Percentiles rank a stretch among this genome's conserved stretches.
Conservation (phyloP, 2,329 filamentous ascomycete species). For the Hortaea werneckii region DNA sequence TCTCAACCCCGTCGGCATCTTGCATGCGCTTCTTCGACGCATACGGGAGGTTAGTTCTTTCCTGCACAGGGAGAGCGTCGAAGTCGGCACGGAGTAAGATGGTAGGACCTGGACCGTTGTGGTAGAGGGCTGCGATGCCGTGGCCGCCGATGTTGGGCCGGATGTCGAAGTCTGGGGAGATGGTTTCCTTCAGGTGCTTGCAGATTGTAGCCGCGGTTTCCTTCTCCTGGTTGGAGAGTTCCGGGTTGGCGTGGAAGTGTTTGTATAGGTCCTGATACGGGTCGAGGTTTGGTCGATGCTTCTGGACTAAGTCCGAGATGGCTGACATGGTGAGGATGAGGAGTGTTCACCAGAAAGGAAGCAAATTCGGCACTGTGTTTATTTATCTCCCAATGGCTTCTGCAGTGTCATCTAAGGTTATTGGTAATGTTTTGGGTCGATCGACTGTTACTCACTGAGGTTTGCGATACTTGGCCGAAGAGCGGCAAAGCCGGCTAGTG, state of each 20-base stretch:
- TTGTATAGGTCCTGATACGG: slow-evolving; percentile 48
- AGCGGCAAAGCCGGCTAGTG: neutral
- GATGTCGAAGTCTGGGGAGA: slow-evolving; percentile 33
- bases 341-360: neutral
- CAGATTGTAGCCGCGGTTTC: slow-evolving; percentile 42
- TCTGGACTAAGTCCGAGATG: slow-evolving; percentile 16
- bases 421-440: too few species aligned
- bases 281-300: slow-evolving; percentile 30
- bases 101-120: slow-evolving; percentile 46
- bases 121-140: slow-evolving; percentile 47
- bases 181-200: slow-evolving; percentile 27
- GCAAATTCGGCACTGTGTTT: too few species aligned
- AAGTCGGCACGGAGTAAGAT: slow-evolving; percentile 53
- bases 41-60: slow-evolving; percentile 46
- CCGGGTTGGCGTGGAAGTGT: slow-evolving; percentile 48
- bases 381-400: too few species aligned
- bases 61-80: slow-evolving; percentile 49
- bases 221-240: slow-evolving; percentile 48
- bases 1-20: slow-evolving; percentile 35
- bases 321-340: slow-evolving; percentile 7
- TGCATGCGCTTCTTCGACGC: slow-evolving; percentile 40
- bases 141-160: slow-evolving; percentile 46
- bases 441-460: too few species aligned
- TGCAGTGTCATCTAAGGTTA: too few species aligned
- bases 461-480: neutral